These are phyloP conservation scores for Pleurotus citrinopileatus DNA, from an alignment of 768 basidiomycete species.

Conservation along the genomic window DNA sequence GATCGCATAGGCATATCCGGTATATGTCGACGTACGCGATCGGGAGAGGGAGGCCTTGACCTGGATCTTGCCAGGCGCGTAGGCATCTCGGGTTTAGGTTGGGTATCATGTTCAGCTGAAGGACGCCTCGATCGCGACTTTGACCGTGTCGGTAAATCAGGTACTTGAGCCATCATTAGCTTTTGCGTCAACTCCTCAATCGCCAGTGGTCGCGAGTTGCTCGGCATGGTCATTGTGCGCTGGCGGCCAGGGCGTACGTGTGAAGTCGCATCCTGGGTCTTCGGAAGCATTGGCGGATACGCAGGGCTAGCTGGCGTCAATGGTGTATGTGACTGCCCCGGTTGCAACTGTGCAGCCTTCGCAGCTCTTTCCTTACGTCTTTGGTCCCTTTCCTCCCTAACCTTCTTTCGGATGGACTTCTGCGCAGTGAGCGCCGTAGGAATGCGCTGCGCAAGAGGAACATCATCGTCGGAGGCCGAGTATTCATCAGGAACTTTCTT, in stretches of 20 bases:
- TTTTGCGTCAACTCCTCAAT: slow-evolving; percentile 59
- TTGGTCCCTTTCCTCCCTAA: slow-evolving; percentile 64
- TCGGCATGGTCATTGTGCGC: slow-evolving; percentile 43
- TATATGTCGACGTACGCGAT: slow-evolving; percentile 25
- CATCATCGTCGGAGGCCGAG: slow-evolving; percentile 64
- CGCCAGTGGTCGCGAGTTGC: slow-evolving; percentile 40
- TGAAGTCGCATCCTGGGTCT: slow-evolving; percentile 36
- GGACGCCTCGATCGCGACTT: slow-evolving; percentile 4
- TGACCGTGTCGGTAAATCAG: slow-evolving; percentile 18
- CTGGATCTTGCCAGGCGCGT: not conserved
- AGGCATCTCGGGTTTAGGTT: not conserved
- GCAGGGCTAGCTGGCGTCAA: not conserved
- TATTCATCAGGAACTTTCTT: slow-evolving; percentile 14
- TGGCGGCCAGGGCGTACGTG: slow-evolving; percentile 33
- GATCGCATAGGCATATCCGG: slow-evolving; percentile 19
- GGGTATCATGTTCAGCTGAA: not conserved
- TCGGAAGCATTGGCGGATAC: slow-evolving; percentile 20
- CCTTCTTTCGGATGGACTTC: slow-evolving; percentile 70
- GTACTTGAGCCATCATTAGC: slow-evolving; percentile 48
- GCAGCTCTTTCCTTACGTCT: slow-evolving; percentile 47
- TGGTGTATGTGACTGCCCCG: slow-evolving; percentile 17
- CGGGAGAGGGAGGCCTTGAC: not conserved
- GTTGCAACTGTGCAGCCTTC: slow-evolving; percentile 15
- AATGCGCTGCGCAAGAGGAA: slow-evolving; percentile 80
- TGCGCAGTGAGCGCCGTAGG: slow-evolving; percentile 84